Evolutionary conservation across 768 basidiomycete genomes (phyloP), one percentile per base, ranked within the genome.

Genomic region (Lactarius evosmus): DNA sequence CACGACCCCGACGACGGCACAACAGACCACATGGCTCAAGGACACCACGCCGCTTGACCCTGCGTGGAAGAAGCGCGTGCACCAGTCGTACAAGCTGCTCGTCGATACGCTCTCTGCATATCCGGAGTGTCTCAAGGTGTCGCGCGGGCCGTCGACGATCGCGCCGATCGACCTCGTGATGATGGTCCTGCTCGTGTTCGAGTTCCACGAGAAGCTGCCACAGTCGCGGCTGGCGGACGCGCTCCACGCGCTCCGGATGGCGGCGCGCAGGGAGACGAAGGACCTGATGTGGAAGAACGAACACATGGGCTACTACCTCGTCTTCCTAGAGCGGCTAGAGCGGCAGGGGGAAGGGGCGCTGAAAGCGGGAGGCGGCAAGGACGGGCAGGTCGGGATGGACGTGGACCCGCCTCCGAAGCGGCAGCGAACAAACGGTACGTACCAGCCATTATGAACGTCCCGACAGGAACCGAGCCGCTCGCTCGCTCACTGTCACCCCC

Each of bases 1-100:
- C 16, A 70, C 73, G 11, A 60, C 76, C 0, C 74, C 73, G 0
- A 70, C 75, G 19, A 74, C 80, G 22, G 7, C 66, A 1, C 76
- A 77, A 40, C 74, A 84, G 33, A 81, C 85, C 66, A 79, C 81
- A 62, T 86, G 83, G 82, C 74, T 88, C 8, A 67, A 53, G 40
- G 62, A 69, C n/a, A 29, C 63, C n/a, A 55, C 51, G 16, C 53
- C 51, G 1, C 50, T 63, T 4, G 58, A 59, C 19, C 36, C 56
- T 2, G 49, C 54, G 16, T 61, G 68, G 53, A 59, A 51, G 29
- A 62, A 60, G 27, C 50, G 62, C n/a, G 50, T 62, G 17, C 57
- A 66, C 1, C 46, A 58, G 5, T 60, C 69, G 3, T 69, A 53
- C 61, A 40, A 58, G 19, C 14, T 69, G 4, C 63, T 69, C 8